These are phyloP conservation scores for Plasmodium fragile DNA, from an alignment of 169 alveolate genomes.

Conservation along the genomic window DNA sequence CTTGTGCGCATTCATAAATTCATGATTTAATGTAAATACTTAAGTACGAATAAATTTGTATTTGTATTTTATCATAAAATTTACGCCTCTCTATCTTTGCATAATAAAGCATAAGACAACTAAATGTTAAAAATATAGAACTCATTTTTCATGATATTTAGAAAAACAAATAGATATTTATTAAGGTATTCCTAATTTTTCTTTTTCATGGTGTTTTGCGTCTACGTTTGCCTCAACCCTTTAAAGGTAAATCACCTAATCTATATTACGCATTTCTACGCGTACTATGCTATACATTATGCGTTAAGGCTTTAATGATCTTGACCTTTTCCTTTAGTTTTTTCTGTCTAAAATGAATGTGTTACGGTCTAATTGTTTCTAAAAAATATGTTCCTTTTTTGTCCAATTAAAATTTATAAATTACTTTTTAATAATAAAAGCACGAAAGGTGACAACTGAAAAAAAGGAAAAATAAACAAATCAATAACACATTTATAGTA, in stretches of 20 bases:
- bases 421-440: background rate
- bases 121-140: background rate
- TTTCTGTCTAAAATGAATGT: constrained; percentile 1
- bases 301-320: background rate
- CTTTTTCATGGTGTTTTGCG: background rate
- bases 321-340: background rate
- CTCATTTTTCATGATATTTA: background rate
- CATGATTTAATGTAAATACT: background rate
- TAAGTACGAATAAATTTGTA: background rate
- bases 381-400: background rate
- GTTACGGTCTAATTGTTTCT: constrained; percentile 1
- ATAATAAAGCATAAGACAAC: background rate
- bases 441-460: background rate
- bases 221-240: background rate
- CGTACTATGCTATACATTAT: background rate
- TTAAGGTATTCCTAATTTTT: background rate
- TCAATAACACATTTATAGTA: background rate
- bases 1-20: background rate
- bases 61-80: background rate
- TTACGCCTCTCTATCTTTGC: background rate
- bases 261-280: background rate
- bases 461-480: background rate
- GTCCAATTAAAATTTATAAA: background rate
- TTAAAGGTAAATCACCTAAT: background rate
- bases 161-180: background rate